A percentile compares a stretch with the other conserved stretches of the same genome.
Evolutionary conservation across 2,329 filamentous ascomycete species (phyloP).

Genomic region (Chrysosporium keratinophilum): DNA sequence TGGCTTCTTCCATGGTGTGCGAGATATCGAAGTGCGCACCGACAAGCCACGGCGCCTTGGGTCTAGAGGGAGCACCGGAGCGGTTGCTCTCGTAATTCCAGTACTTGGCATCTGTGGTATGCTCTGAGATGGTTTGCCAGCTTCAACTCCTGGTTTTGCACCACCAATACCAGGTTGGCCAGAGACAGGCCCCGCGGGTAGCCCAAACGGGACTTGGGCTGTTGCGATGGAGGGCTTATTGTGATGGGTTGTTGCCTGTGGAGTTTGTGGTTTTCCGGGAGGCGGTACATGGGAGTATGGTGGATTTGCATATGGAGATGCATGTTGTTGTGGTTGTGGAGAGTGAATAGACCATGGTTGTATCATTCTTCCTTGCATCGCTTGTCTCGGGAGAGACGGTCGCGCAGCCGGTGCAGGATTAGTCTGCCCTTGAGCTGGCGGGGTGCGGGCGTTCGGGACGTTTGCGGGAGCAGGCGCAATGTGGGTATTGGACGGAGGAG

Average conservation of each 20-base stretch:
- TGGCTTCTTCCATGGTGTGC: slow-evolving; percentile 37
- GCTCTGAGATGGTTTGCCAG: not conserved
- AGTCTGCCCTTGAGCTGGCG: not conserved
- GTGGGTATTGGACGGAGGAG: not conserved
- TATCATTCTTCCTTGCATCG: slow-evolving; percentile 7
- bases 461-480: not conserved
- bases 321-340: slow-evolving; percentile 11
- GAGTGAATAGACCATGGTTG: slow-evolving; percentile 13
- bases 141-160: not conserved
- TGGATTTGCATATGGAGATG: not conserved
- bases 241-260: not conserved
- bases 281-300: not conserved
- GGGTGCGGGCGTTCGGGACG: not conserved
- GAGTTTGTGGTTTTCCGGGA: not conserved
- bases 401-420: not conserved
- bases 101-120: not conserved
- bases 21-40: slow-evolving; percentile 32
- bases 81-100: not conserved
- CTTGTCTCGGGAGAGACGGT: slow-evolving; percentile 2
- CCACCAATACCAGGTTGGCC: slow-evolving; percentile 5
- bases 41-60: slow-evolving; percentile 26
- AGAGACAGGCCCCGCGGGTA: not conserved
- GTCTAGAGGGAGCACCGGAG: slow-evolving; percentile 16
- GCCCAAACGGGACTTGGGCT: not conserved
- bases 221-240: not conserved